These are phyloP conservation scores for Vigna trinervia DNA, from an alignment of 306 rosid species.

Conservation along the genomic window DNA sequence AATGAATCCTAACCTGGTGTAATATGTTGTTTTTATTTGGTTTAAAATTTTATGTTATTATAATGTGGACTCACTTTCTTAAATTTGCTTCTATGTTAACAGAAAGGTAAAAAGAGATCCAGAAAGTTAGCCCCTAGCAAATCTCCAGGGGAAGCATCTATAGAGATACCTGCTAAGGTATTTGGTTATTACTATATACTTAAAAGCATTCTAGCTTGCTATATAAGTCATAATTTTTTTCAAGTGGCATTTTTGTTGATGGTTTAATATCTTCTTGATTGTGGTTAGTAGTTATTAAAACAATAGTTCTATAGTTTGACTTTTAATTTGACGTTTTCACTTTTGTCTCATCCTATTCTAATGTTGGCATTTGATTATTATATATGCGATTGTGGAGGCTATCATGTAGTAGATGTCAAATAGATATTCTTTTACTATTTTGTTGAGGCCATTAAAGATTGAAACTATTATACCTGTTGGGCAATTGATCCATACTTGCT, in stretches of 20 bases:
- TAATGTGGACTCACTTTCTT: conserved; percentile 5
- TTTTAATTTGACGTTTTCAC: background rate
- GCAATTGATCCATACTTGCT: background rate
- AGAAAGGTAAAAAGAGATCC: conserved; percentile 83
- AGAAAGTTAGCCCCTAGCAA: conserved; percentile 67
- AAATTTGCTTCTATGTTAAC: conserved; percentile 48
- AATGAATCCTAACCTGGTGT: background rate
- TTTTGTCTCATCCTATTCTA: background rate
- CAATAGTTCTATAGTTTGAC: background rate
- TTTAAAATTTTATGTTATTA: background rate
- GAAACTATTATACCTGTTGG: background rate
- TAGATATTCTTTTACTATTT: too few species aligned
- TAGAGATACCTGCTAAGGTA: conserved; percentile 76
- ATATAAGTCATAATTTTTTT: background rate
- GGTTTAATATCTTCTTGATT: background rate
- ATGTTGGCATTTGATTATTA: background rate
- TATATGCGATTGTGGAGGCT: conserved; percentile 15
- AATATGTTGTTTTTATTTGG: conserved; percentile 11
- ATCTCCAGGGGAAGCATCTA: conserved; percentile 68
- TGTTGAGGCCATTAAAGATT: background rate
- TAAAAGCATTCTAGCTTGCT: background rate
- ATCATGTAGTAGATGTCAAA: background rate
- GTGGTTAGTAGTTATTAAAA: background rate
- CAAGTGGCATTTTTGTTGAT: conserved; percentile 6
- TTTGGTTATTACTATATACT: conserved; percentile 29